These are phyloP conservation scores for Mangifera indica DNA, from an alignment of 345 rosid species.

Conservation along the genomic window DNA sequence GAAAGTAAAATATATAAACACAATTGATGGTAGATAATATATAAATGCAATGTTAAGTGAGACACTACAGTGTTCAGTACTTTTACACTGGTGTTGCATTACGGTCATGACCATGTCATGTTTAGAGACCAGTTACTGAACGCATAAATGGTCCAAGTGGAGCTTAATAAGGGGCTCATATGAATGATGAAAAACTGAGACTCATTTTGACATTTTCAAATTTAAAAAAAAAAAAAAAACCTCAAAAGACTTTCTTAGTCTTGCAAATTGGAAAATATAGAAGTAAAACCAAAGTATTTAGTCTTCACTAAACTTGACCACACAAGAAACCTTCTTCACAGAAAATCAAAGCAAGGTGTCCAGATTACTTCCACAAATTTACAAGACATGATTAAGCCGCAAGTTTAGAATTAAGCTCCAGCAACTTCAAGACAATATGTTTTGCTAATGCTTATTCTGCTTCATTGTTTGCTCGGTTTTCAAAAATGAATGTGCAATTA, in stretches of 20 bases:
- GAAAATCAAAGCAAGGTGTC: neutral
- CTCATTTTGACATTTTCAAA: neutral
- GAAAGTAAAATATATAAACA: neutral
- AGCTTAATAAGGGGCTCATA: neutral
- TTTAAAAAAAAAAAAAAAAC: neutral
- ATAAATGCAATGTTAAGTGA: neutral
- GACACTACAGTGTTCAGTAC: neutral
- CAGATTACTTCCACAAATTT: neutral
- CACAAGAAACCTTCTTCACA: neutral
- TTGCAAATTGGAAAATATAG: neutral
- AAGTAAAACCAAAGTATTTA: neutral
- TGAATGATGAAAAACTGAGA: neutral
- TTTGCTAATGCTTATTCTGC: neutral
- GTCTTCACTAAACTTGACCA: neutral
- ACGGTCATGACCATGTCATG: neutral
- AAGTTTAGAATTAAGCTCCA: neutral
- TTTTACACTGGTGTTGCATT: neutral
- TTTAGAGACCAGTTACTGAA: neutral
- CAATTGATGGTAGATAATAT: neutral
- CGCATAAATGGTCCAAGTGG: neutral
- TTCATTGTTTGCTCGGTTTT: neutral
- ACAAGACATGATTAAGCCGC: neutral
- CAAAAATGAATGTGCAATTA: neutral
- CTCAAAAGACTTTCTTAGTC: neutral
- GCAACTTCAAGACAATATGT: neutral